Percentiles rank a stretch among this genome's conserved stretches.
These are phyloP conservation scores for Pogostemon cablin DNA, from an alignment of 257 asterid species.

Conservation along the genomic window DNA sequence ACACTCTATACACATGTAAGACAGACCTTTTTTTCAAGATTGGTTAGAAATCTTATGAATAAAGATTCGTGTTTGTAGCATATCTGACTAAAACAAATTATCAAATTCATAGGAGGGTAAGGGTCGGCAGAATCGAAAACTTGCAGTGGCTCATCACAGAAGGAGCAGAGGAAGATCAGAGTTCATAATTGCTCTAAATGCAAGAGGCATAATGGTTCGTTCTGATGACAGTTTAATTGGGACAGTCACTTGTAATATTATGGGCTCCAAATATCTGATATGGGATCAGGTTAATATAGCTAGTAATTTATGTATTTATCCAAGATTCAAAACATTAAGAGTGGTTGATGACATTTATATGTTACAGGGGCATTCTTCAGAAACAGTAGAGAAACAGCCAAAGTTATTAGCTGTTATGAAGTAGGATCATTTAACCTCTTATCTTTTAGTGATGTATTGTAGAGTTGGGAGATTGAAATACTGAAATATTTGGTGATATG, in stretches of 20 bases:
- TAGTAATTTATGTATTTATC: background rate
- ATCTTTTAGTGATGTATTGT: background rate
- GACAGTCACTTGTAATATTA: constrained; percentile 60
- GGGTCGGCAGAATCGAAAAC: constrained; percentile 88
- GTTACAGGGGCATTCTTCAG: constrained; percentile 59
- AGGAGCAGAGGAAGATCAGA: constrained; percentile 76
- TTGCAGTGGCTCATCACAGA: constrained; percentile 77
- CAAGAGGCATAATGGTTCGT: constrained; percentile 45
- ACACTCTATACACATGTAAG: constrained; percentile 89
- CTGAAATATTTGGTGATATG: constrained; percentile 4
- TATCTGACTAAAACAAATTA: too few relatives aligned
- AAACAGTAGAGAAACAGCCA: constrained; percentile 49
- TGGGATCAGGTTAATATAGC: constrained; percentile 70
- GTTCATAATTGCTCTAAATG: constrained; percentile 67
- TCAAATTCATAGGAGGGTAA: constrained; percentile 68
- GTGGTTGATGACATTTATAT: background rate
- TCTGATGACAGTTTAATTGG: constrained; percentile 78
- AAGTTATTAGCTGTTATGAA: constrained; percentile 69
- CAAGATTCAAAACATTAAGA: background rate
- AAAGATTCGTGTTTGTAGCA: too few relatives aligned
- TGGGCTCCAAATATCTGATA: constrained; percentile 81
- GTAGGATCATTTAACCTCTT: constrained; percentile 42
- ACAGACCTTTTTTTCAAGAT: background rate
- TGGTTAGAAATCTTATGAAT: too few relatives aligned
- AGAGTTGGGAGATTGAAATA: constrained; percentile 4